Percentiles rank a stretch among this genome's conserved stretches.
These are phyloP conservation scores for Syzygium jambos DNA, from an alignment of 345 rosid species.

Conservation along the genomic window DNA sequence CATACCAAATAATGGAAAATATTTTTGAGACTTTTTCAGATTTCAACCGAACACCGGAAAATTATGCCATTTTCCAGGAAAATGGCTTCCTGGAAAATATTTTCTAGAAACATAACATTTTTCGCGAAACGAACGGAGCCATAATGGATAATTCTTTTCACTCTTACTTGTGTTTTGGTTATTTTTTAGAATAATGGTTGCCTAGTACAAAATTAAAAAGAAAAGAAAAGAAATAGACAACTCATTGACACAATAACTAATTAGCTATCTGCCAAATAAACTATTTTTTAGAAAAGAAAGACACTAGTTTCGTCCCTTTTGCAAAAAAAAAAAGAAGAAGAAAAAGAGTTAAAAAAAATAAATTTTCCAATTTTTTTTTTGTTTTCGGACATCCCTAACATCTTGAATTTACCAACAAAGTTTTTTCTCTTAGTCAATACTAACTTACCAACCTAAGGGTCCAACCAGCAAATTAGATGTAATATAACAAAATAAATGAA, in stretches of 20 bases:
- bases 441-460: neutral
- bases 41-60: too few relatives aligned
- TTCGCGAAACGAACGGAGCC: too few relatives aligned
- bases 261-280: neutral
- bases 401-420: neutral
- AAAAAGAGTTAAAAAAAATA: neutral
- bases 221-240: neutral
- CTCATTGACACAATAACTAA: neutral
- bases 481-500: neutral
- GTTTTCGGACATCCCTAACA: too few relatives aligned
- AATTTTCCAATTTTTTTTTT: too few relatives aligned
- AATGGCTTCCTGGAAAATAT: too few relatives aligned
- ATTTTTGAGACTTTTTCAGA: too few relatives aligned
- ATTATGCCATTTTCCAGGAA: too few relatives aligned
- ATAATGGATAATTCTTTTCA: neutral
- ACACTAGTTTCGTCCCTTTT: neutral
- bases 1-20: too few relatives aligned
- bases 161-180: neutral
- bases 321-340: neutral
- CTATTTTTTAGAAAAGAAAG: neutral
- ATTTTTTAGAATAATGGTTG: neutral
- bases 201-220: too few relatives aligned
- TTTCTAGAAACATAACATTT: too few relatives aligned
- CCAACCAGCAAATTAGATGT: neutral
- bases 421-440: accelerated